Base-by-base conservation (phyloP, 148 eudicot species). In the Nepenthes gracilis region DNA sequence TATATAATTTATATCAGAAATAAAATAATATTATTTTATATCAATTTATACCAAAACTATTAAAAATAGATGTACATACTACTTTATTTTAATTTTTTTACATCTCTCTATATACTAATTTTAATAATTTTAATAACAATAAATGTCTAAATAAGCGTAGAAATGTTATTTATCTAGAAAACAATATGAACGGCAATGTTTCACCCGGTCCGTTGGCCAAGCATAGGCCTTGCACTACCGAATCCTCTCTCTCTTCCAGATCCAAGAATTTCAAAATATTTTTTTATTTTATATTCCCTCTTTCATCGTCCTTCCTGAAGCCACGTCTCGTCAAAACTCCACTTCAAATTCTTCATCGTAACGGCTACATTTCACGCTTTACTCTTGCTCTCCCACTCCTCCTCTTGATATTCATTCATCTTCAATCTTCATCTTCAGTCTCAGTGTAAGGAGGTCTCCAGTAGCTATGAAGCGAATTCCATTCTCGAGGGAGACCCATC, bases 401-500 rank as follows among this genome's bases (percentile, higher is more conserved):
- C 13, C 50, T 40, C 57, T 64, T 35, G 38, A 55, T 55, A 1
- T 49, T 40, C 53, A 36, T 50, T 54, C 65, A 3, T 35, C 61
- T 50, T 43, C 64, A 6, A 40, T 37, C 56, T 37, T 35, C 58
- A 40, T 51, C 15, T 7, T 55, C 65, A 57, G 61, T 56, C 36
- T 68, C 62, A 58, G 50, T 4, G 32, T 11, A 58, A 55, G 43
- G 36, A 55, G 5, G 12, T 12, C 45, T 47, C 11, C 38, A 23
- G 1, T 9, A 47, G 67, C 35, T 54, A 85, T 86, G 97, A 90
- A 86, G 85, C 82, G 72, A 72, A 78, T 58, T 58, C 32, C 71
- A 23, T 68, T 80, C 70, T 58, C 72, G 67, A 72, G 78, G 62
- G 89, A 86, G 51, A 67, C 70, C 13, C 64, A 75, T 37, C 65